phyloP scores from a whole-genome alignment of 805 yeast species.

The Saccharomycopsis guyanensis region DNA sequence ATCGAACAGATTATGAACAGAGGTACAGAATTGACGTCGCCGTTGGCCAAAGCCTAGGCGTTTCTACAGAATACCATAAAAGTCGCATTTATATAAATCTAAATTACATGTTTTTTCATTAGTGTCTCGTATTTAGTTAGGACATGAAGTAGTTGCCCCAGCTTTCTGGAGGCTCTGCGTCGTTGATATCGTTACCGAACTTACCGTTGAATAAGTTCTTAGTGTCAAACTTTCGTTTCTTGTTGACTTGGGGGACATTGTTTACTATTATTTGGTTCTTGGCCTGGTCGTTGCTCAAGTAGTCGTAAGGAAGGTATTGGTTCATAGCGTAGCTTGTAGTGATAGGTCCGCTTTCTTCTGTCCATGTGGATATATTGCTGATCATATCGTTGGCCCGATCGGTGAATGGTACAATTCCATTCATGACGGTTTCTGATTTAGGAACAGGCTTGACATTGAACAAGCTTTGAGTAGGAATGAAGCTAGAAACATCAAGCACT shows the following conservation, averaged over 20 bases:
- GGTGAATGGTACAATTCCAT: conserved; percentile 23
- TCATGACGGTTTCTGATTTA: not conserved
- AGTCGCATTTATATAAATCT: too few relatives aligned
- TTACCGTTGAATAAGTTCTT: conserved; percentile 13
- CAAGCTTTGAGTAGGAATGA: not conserved
- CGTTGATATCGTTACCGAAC: not conserved
- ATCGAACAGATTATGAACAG: conserved; percentile 72
- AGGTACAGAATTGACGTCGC: conserved; percentile 77
- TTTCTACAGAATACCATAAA: too few relatives aligned
- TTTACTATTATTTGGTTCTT: not conserved
- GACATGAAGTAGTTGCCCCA: not conserved
- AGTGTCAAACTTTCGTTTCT: conserved; percentile 14
- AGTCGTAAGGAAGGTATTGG: conserved; percentile 13
- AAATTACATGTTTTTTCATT: too few relatives aligned
- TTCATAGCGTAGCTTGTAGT: conserved; percentile 22
- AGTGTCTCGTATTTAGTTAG: too few relatives aligned
- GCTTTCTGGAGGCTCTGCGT: not conserved
- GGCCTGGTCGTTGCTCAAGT: conserved; percentile 21
- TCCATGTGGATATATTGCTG: conserved; percentile 54
- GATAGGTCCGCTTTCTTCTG: conserved; percentile 37
- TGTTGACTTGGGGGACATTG: not conserved
- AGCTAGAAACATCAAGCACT: not conserved
- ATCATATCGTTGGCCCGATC: conserved; percentile 54
- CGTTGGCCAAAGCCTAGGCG: conserved; percentile 50
- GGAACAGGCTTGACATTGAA: not conserved